A percentile compares a stretch with the other conserved stretches of the same genome.
These are phyloP conservation scores for Ceratobasidium sp. DNA, from an alignment of 1,284 basidiomycete genomes.

Conservation along the genomic window DNA sequence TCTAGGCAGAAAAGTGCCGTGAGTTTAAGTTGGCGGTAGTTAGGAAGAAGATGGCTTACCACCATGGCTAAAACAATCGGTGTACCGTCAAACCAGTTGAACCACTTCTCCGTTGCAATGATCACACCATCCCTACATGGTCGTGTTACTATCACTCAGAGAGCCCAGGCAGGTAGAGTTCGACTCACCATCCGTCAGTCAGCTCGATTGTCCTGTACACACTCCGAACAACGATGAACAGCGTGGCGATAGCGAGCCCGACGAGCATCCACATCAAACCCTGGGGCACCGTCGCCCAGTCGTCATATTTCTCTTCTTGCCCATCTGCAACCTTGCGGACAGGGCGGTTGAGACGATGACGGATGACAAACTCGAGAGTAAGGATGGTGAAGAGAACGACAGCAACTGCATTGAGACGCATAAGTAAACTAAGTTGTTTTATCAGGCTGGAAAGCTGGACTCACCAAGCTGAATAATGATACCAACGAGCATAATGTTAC, in stretches of 20 bases:
- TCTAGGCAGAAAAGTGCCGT: background rate
- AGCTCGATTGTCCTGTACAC: conserved; percentile 51
- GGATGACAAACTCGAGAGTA: conserved; percentile 52
- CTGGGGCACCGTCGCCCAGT: conserved; percentile 20
- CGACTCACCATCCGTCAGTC: conserved; percentile 54
- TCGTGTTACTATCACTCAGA: no score
- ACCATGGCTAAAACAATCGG: conserved; percentile 37
- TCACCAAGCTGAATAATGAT: conserved; percentile 53
- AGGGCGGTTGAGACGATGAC: conserved; percentile 46
- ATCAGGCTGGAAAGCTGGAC: conserved; percentile 9
- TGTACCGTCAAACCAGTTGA: conserved; percentile 43
- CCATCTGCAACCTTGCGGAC: conserved; percentile 45
- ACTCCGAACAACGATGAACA: conserved; percentile 45
- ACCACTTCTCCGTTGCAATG: conserved; percentile 42
- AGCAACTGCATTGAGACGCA: conserved; percentile 49
- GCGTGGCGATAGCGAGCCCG: conserved; percentile 46
- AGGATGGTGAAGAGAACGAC: conserved; percentile 54
- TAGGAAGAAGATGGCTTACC: background rate
- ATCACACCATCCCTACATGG: conserved; percentile 43
- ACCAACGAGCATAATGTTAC: conserved; percentile 53
- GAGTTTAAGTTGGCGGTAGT: background rate
- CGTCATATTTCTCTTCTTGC: conserved; percentile 44
- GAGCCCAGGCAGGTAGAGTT: no score
- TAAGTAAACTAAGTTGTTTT: no score
- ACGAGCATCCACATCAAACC: conserved; percentile 40